Base-by-base conservation (phyloP, 169 alveolate species). In the Eimeria acervulina region DNA sequence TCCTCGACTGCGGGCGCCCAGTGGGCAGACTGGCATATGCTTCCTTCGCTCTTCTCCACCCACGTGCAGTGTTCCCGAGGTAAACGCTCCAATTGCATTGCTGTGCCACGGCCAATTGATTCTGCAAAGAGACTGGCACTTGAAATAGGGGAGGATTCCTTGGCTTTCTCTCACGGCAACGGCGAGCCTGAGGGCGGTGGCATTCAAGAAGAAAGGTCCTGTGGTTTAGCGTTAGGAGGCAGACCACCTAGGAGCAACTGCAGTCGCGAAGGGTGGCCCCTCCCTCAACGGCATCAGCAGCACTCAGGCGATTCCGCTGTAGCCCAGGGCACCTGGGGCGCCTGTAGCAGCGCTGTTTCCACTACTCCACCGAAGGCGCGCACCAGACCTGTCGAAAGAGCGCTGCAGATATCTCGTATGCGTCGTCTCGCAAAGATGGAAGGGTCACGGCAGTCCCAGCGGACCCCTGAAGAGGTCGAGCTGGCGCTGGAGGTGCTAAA, bases 401-500 rank as follows among this genome's bases (percentile, higher is more conserved):
- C 51, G 19, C 59, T 38, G 21, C 85, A 38, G 61, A 38, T 74
- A 36, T 74, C 85, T 13, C 61, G 59, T 15, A 59, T 21, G 13
- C 51, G 38, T 21, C 55, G 85, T 38, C 59, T 42, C 55, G 55
- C 61, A 6, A 84, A 59, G 78, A 84, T 84, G 92, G 92, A 84
- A n/a, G 40, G 76, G 78, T 23, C 80, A 15, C 10, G 19, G n/a
- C 92, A 52, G 6, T 33, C 92, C 51, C 96, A 93, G 33, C 92
- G 96, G 61, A 93, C 85, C 28, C 78, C 96, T 38, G 93, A 87
- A 26, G 96, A 93, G 96, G 93, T 93, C 12, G 85, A 93, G 96
- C 59, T 87, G 31, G 96, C 96, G 19, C 76, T 93, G 47, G 89
- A 81, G 74, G 96, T 93, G 21, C 28, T 93, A 28, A 93, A 93